These are phyloP conservation scores for Apophysomyces sp. DNA, from an alignment of 371 early-diverging fungal genomes.

Conservation along the genomic window DNA sequence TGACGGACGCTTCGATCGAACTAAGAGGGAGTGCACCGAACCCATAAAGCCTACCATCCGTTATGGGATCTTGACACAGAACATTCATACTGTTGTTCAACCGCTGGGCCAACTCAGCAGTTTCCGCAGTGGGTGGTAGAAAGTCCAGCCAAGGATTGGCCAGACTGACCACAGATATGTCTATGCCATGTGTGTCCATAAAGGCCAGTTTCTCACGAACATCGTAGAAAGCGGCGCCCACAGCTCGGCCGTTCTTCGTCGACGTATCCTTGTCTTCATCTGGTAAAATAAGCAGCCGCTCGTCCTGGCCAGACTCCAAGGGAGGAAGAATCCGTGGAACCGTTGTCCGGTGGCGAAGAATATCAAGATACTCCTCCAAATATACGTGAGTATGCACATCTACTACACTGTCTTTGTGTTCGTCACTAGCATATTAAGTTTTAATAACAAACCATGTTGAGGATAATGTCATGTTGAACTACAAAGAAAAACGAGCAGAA, in stretches of 20 bases:
- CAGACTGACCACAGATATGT: conserved; percentile 18
- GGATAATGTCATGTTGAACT: background rate
- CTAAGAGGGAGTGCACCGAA: conserved; percentile 34
- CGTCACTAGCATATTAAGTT: background rate
- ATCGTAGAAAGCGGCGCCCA: conserved; percentile 17
- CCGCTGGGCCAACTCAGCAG: conserved; percentile 16
- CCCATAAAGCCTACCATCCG: conserved; percentile 22
- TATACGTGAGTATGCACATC: conserved; percentile 24
- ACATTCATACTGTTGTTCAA: conserved; percentile 28
- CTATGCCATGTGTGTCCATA: conserved; percentile 21
- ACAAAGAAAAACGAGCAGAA: background rate
- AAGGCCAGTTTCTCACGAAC: conserved; percentile 20
- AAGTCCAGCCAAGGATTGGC: conserved; percentile 27
- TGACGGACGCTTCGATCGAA: conserved; percentile 19
- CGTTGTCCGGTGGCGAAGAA: conserved; percentile 12
- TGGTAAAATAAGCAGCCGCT: conserved; percentile 17
- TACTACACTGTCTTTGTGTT: background rate
- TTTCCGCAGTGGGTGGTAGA: conserved; percentile 13
- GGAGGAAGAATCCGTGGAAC: conserved; percentile 20
- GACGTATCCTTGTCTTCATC: conserved; percentile 19
- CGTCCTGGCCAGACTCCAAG: conserved; percentile 12
- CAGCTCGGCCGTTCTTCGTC: conserved; percentile 18
- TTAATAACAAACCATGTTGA: background rate
- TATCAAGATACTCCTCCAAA: conserved; percentile 18
- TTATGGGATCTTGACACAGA: conserved; percentile 17